Percentiles rank a stretch among this genome's conserved stretches.
Conservation (phyloP, 2,329 filamentous ascomycete genomes). For the Exophiala oligosperma region DNA sequence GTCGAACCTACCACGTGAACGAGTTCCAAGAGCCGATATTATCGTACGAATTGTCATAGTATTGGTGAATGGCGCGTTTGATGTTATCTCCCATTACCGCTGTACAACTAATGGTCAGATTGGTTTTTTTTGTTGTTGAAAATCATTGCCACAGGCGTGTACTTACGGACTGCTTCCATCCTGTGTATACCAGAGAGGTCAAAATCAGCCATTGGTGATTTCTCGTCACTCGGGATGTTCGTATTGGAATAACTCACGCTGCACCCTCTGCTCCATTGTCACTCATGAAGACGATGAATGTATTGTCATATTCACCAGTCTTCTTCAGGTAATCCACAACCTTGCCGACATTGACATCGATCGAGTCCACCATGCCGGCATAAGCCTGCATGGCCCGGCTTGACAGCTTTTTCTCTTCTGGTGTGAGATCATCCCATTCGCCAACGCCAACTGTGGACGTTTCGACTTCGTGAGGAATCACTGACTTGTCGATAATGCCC, state of each 20-base stretch:
- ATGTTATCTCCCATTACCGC: conserved; percentile 36
- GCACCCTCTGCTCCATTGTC: conserved; percentile 41
- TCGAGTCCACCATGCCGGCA: conserved; percentile 38
- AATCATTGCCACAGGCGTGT: too few species aligned
- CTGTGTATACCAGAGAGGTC: too few species aligned
- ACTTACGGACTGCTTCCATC: too few species aligned
- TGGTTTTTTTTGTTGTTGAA: too few species aligned
- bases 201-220: too few species aligned
- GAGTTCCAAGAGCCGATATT: conserved; percentile 38
- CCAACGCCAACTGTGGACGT: conserved; percentile 21
- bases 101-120: too few species aligned
- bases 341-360: conserved; percentile 37
- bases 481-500: conserved; percentile 54
- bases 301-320: conserved; percentile 38
- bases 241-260: too few species aligned
- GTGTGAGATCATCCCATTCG: conserved; percentile 16
- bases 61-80: conserved; percentile 34
- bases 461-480: conserved; percentile 43
- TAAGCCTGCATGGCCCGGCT: conserved; percentile 36
- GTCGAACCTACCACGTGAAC: conserved; percentile 36
- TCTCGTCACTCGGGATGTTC: too few species aligned
- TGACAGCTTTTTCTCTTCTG: conserved; percentile 13
- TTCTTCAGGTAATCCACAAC: conserved; percentile 34
- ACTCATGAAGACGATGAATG: conserved; percentile 41
- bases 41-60: conserved; percentile 40